Evolutionary conservation across 108 stramenopile species (phyloP).

Genomic region (Discostella stelligeroides): DNA sequence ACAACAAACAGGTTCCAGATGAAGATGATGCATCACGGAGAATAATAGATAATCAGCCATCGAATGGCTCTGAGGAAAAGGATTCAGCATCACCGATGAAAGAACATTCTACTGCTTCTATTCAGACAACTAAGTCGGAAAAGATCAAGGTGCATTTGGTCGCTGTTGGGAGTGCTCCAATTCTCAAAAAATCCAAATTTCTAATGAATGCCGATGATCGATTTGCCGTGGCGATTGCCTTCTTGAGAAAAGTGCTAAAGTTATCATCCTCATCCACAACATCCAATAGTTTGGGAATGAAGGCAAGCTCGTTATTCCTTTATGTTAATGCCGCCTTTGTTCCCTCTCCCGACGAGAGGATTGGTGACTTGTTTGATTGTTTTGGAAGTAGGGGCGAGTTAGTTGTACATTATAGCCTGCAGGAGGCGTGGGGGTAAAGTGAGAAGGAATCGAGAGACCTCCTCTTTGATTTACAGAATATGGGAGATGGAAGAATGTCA

Average conservation of each 20-base stretch:
- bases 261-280: slow-evolving; percentile 12
- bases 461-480: too few species aligned
- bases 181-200: slow-evolving; percentile 88
- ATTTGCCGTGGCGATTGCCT: slow-evolving; percentile 66
- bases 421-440: slow-evolving; percentile 84
- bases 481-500: too few species aligned
- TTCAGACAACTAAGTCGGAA: not conserved
- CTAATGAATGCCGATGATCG: slow-evolving; percentile 67
- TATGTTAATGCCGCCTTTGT: slow-evolving; percentile 80
- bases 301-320: slow-evolving; percentile 61
- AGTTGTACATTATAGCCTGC: slow-evolving; percentile 86
- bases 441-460: not conserved
- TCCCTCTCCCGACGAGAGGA: slow-evolving; percentile 72
- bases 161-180: slow-evolving; percentile 81
- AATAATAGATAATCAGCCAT: not conserved
- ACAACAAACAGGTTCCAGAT: not conserved
- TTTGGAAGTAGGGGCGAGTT: slow-evolving; percentile 82
- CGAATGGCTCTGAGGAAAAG: not conserved
- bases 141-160: slow-evolving; percentile 91
- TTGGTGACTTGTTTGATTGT: slow-evolving; percentile 77
- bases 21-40: not conserved
- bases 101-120: slow-evolving; percentile 1
- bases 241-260: slow-evolving; percentile 78
- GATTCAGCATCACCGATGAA: not conserved
- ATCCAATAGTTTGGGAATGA: not conserved